These are phyloP conservation scores for Boletus smithii DNA, from an alignment of 1,284 basidiomycete species.

Conservation along the genomic window DNA sequence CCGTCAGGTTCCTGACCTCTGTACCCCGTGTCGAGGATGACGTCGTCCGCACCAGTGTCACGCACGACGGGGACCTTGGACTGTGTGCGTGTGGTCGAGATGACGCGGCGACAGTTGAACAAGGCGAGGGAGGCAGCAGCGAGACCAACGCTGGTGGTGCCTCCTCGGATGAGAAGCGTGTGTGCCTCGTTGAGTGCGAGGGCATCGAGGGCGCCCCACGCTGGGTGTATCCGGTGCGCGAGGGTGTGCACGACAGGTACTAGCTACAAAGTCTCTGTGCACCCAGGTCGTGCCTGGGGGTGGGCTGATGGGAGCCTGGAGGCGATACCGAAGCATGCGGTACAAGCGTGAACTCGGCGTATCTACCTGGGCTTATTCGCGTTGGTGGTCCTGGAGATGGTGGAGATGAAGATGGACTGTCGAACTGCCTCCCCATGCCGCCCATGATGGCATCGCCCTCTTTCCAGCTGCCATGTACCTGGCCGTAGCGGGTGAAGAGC, in stretches of 20 bases:
- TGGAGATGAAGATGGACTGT: too few species aligned
- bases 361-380: not conserved
- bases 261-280: not conserved
- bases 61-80: slow-evolving; percentile 14
- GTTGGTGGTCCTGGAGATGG: too few species aligned
- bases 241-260: too few species aligned
- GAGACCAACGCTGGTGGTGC: slow-evolving; percentile 21
- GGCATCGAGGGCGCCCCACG: slow-evolving; percentile 4
- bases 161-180: slow-evolving; percentile 22
- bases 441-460: too few species aligned
- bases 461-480: too few species aligned
- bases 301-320: too few species aligned
- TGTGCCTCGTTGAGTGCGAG: not conserved
- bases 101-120: slow-evolving; percentile 10
- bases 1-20: not conserved
- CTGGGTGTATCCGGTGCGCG: too few species aligned
- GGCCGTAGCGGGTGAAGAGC: too few species aligned
- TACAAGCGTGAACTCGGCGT: slow-evolving; percentile 28
- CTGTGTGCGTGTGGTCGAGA: slow-evolving; percentile 6
- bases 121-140: slow-evolving; percentile 4
- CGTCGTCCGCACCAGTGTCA: not conserved
- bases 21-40: too few species aligned
- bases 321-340: slow-evolving; percentile 15
- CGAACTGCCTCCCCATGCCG: too few species aligned
- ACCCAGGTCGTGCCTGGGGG: slow-evolving; percentile 11